Evolutionary conservation across 441 rosid species (phyloP).

Genomic region (Euphorbia corollata): DNA sequence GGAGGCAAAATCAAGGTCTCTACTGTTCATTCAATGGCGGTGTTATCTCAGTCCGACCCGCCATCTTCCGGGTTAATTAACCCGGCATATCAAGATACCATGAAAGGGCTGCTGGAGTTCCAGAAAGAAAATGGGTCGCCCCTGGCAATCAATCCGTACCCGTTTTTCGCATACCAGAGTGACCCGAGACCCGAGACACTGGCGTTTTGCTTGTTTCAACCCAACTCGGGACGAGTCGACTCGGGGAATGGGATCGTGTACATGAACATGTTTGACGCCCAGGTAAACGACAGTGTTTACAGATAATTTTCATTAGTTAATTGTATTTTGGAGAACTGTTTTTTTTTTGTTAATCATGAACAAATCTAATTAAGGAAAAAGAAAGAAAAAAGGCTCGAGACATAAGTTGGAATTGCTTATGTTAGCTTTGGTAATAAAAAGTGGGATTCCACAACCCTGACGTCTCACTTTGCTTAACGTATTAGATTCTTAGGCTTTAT

Average conservation of each 20-base stretch:
- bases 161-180: conserved; percentile 82
- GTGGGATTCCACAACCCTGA: conserved; percentile 12
- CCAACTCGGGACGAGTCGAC: conserved; percentile 87
- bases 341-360: background rate
- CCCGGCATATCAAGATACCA: conserved; percentile 45
- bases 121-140: conserved; percentile 75
- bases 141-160: conserved; percentile 73
- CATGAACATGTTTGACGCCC: conserved; percentile 98
- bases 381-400: background rate
- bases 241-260: conserved; percentile 63
- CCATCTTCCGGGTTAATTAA: conserved; percentile 71
- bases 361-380: background rate
- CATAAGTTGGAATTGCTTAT: background rate
- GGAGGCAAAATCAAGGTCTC: conserved; percentile 85
- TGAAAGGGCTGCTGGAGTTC: conserved; percentile 65
- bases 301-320: background rate
- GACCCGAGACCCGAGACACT: conserved; percentile 80
- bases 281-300: conserved; percentile 33
- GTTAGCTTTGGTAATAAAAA: background rate
- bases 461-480: background rate
- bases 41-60: conserved; percentile 64
- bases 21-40: conserved; percentile 79
- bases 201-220: conserved; percentile 77
- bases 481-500: background rate
- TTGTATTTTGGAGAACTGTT: background rate